A percentile compares a stretch with the other conserved stretches of the same genome.
phyloP scores from a whole-genome alignment of 148 eudicot species.

The Hydrangea macrophylla region DNA sequence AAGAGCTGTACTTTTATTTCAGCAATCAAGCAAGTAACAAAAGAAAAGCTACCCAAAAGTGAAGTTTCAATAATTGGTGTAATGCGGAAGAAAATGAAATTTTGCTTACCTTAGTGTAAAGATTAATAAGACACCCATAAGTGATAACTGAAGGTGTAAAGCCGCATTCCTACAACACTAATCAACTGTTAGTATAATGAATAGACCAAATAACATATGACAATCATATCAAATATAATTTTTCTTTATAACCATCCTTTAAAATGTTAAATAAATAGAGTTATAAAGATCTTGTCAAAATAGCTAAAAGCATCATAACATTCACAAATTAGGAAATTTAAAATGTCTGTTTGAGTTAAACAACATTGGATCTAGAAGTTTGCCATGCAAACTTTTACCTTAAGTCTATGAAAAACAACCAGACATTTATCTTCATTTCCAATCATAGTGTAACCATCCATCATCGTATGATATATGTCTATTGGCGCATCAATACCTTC shows the following conservation, averaged over 20 bases:
- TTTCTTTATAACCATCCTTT: not conserved
- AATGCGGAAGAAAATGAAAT: not conserved
- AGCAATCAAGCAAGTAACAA: slow-evolving; percentile 4
- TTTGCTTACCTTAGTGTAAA: slow-evolving; percentile 71
- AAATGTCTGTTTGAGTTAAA: not conserved
- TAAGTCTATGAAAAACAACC: slow-evolving; percentile 75
- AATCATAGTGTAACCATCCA: slow-evolving; percentile 96
- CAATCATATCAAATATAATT: slow-evolving; percentile 4
- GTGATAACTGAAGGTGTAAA: slow-evolving; percentile 73
- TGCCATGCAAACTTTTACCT: slow-evolving; percentile 40
- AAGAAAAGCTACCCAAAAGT: not conserved
- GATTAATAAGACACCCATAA: slow-evolving; percentile 90
- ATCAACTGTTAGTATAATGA: slow-evolving; percentile 14
- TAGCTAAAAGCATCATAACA: not conserved
- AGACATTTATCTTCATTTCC: slow-evolving; percentile 86
- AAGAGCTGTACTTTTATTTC: no score
- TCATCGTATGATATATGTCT: slow-evolving; percentile 94
- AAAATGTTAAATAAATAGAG: not conserved
- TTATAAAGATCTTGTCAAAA: not conserved
- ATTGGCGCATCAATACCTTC: slow-evolving; percentile 95
- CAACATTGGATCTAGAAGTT: not conserved
- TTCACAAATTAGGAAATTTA: not conserved
- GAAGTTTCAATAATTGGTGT: not conserved
- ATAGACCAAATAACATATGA: not conserved
- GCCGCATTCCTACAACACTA: slow-evolving; percentile 74